A percentile compares a stretch with the other conserved stretches of the same genome.
Evolutionary conservation across 2,329 filamentous ascomycete species (phyloP).

Genomic region (Colletotrichum australisinense): DNA sequence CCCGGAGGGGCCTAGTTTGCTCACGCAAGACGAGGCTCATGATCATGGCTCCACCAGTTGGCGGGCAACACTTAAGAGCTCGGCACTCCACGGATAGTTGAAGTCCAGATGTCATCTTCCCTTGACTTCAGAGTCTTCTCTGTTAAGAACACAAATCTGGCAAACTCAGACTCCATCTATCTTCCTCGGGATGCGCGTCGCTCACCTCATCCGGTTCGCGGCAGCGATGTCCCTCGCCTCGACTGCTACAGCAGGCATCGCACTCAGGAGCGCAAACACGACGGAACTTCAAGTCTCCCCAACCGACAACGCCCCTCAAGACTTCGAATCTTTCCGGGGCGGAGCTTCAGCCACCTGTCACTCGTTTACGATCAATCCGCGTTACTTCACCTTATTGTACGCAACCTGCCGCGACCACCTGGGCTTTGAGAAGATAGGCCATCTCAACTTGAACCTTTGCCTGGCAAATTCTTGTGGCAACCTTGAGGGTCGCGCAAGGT

Average conservation of each 20-base stretch:
- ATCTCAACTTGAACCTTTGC: not conserved
- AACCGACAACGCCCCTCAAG: not conserved
- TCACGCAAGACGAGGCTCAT: not conserved
- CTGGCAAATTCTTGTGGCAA: not conserved
- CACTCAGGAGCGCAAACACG: not conserved
- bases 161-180: not conserved
- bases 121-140: not conserved
- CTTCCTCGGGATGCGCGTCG: not conserved
- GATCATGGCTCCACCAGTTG: too few relatives aligned
- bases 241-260: not conserved
- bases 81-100: too few relatives aligned
- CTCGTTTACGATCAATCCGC: not conserved
- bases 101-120: not conserved
- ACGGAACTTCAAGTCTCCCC: not conserved
- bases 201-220: not conserved
- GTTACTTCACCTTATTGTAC: not conserved
- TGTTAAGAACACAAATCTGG: not conserved
- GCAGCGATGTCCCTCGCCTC: not conserved
- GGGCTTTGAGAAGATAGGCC: not conserved
- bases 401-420: not conserved
- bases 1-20: not conserved
- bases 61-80: not conserved
- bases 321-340: not conserved
- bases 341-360: not conserved
- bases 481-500: not conserved